These are phyloP conservation scores for Tolypocladium guangdongense DNA, from an alignment of 2,329 filamentous ascomycete species.

Conservation along the genomic window DNA sequence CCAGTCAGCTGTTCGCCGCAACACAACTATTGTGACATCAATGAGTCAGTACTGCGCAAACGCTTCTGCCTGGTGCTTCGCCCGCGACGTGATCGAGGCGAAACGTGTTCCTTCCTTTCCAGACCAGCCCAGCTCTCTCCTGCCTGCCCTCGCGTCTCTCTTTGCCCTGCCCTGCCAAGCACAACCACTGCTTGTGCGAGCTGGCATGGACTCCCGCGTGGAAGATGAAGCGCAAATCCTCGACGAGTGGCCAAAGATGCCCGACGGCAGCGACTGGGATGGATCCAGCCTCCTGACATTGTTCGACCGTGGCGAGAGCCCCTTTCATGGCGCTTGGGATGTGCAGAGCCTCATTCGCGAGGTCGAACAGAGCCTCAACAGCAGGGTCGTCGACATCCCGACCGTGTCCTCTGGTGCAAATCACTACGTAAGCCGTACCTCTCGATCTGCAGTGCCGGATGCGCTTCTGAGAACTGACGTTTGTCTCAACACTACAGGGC, in stretches of 20 bases:
- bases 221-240: not conserved
- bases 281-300: conserved; percentile 3
- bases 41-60: not conserved
- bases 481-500: conserved; percentile 1
- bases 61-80: not conserved
- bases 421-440: conserved; percentile 10
- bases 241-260: conserved; percentile 4
- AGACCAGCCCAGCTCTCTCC: not conserved
- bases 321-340: conserved; percentile 12
- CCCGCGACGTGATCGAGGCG: not conserved
- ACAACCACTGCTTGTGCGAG: not conserved
- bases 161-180: not conserved
- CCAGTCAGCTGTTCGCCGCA: not conserved
- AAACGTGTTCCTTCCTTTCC: not conserved
- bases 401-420: conserved; percentile 12
- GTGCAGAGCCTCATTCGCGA: conserved; percentile 15
- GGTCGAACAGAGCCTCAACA: conserved; percentile 11
- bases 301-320: conserved; percentile 9
- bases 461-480: not conserved
- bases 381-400: conserved; percentile 14
- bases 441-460: no score
- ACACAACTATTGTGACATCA: not conserved
- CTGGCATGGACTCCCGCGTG: not conserved
- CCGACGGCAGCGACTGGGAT: conserved; percentile 5
- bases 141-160: not conserved